Conservation (phyloP, 83 land plant species). For the Thuja plicata region DNA sequence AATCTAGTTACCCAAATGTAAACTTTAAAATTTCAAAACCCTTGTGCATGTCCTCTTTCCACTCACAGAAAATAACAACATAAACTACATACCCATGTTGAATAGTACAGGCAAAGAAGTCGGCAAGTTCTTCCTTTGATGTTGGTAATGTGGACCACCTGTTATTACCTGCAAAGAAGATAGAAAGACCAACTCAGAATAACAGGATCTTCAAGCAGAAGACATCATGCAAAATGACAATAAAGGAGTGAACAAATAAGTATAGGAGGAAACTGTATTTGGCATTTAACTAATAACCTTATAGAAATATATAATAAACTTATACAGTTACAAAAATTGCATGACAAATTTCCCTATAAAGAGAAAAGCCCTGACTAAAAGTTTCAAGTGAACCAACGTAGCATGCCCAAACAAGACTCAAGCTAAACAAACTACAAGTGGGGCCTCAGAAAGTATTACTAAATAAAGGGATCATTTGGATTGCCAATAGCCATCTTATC, state of each 20-base stretch:
- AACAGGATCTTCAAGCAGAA: neutral
- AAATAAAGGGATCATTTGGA: no score
- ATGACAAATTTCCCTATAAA: neutral
- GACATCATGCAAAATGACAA: neutral
- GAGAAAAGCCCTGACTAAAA: neutral
- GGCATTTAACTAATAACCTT: neutral
- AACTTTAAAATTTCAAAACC: neutral
- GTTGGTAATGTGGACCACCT: conserved; percentile 22
- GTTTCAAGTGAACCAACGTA: neutral
- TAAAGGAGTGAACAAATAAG: neutral
- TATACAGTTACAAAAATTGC: neutral
- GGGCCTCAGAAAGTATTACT: neutral
- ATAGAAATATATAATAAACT: neutral
- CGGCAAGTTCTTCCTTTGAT: conserved; percentile 15
- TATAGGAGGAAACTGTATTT: neutral
- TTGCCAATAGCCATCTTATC: no score
- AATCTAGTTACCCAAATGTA: neutral
- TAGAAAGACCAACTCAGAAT: conserved; percentile 3
- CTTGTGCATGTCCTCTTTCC: neutral
- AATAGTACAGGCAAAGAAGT: conserved; percentile 16
- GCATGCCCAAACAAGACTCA: neutral
- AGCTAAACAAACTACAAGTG: neutral
- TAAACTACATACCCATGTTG: conserved; percentile 21
- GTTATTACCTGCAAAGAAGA: conserved; percentile 2
- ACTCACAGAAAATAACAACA: neutral